Conservation (phyloP, 164 flowering plant genomes). For the Akebia trifoliata region DNA sequence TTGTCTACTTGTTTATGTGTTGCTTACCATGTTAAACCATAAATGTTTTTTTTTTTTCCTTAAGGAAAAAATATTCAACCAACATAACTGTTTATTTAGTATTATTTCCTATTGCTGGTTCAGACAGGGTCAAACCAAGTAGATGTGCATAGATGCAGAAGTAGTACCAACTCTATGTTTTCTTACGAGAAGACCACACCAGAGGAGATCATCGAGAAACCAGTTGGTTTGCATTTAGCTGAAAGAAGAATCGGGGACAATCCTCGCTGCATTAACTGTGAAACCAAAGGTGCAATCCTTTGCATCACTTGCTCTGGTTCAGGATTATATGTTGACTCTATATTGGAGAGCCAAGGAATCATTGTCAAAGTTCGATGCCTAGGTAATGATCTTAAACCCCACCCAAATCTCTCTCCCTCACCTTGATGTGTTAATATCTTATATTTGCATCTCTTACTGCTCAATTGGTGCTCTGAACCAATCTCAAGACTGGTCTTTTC, state of each 20-base stretch:
- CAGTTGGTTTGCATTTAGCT: conserved; percentile 60
- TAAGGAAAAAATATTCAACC: too few species aligned
- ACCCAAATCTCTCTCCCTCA: too few species aligned
- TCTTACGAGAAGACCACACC: conserved; percentile 82
- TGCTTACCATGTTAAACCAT: too few species aligned
- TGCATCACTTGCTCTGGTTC: conserved; percentile 86
- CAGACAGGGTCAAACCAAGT: conserved; percentile 36
- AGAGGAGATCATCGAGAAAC: conserved; percentile 87
- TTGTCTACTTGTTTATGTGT: too few species aligned
- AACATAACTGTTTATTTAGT: too few species aligned
- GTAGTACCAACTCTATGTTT: conserved; percentile 65
- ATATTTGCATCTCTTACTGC: too few species aligned
- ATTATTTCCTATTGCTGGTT: too few species aligned
- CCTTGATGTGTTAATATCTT: too few species aligned
- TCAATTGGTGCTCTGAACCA: too few species aligned
- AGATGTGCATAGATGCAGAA: conserved; percentile 43
- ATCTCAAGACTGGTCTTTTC: too few species aligned
- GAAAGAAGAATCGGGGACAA: conserved; percentile 67
- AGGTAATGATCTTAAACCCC: conserved; percentile 43
- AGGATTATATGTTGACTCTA: conserved; percentile 88
- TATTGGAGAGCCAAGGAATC: conserved; percentile 96
- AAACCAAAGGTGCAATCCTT: conserved; percentile 80
- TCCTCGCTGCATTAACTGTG: conserved; percentile 55
- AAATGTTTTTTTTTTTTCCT: too few species aligned
- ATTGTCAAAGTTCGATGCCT: conserved; percentile 94